A percentile compares a stretch with the other conserved stretches of the same genome.
Evolutionary conservation across 306 rosid species (phyloP).

Genomic region (Mimosa pudica): DNA sequence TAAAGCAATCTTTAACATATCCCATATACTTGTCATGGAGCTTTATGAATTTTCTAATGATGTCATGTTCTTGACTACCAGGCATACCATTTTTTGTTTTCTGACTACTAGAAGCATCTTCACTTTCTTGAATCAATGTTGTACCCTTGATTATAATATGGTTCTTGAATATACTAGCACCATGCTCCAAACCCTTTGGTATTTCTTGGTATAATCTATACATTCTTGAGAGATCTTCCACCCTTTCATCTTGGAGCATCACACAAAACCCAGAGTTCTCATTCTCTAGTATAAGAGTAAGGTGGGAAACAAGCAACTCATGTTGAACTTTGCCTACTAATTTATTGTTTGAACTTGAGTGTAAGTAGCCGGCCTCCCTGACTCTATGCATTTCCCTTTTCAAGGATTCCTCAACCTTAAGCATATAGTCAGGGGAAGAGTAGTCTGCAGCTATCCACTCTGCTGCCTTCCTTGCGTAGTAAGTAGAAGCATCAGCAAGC

Average conservation of each 20-base stretch:
- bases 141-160: slow-evolving; percentile 59
- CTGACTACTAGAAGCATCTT: background rate
- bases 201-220: background rate
- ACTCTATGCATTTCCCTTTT: no score
- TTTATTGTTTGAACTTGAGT: background rate
- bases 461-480: background rate
- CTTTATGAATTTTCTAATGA: slow-evolving; percentile 54
- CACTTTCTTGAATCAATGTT: slow-evolving; percentile 57
- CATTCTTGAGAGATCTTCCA: background rate
- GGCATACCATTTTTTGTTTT: no score
- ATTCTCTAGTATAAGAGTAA: background rate
- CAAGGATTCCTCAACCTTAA: background rate
- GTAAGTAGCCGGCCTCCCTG: background rate
- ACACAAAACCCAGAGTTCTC: background rate
- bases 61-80: no score
- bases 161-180: no score
- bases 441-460: background rate
- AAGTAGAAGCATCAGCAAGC: no score
- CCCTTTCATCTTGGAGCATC: background rate
- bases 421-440: background rate
- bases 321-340: background rate
- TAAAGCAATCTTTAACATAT: slow-evolving; percentile 50
- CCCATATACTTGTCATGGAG: slow-evolving; percentile 61
- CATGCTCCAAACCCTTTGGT: slow-evolving; percentile 41
- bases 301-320: background rate